Base-by-base conservation (phyloP, 2,329 filamentous ascomycete species). In the Pezicula carpinea region DNA sequence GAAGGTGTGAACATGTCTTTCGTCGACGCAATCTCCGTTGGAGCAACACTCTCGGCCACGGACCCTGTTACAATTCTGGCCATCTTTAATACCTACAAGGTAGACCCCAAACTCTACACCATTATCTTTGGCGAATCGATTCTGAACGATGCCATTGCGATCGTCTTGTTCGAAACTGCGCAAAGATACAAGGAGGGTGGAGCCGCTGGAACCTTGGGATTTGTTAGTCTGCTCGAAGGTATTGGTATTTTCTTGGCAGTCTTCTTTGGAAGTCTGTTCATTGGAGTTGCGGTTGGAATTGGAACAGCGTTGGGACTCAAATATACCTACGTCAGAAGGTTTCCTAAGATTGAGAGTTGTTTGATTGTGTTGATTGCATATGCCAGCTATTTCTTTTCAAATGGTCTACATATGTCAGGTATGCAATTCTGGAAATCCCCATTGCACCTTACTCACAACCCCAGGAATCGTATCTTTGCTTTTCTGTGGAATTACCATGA, bases 51-150 rank as follows among this genome's bases (percentile, higher is more conserved):
- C 26, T 97, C 93, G 2, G 93, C 93, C 50, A 99, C 93, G 1
- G 93, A 99, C 64, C 93, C 93, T 0, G 92, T 99, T 49, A 99
- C 93, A 0, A 97, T 99, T 59, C 75, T 99, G 45, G 93, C 93
- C 65, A 99, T 99, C 58, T 99, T 99, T 79, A 97, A 96, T 67
- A 87, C 93, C 1, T 99, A 97, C 79, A 97, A 97, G 70, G 93
- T 99, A 59, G 93, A 99, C 61, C 93, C 93, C 3, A 97, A 97
- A 70, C 79, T 99, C 15, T 99, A 99, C 71, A 99, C 93, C 23
- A 84, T 99, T 65, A 99, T 99, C 57, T 99, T 99, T 66, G 93
- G 93, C 64, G 93, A 99, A 70, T 95, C 92, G 6, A 97, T 99
- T 51, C 74, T 99, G 47, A 99, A 99, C 66, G 93, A 99, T 72